A percentile compares a stretch with the other conserved stretches of the same genome.
Evolutionary conservation across 345 rosid genomes (phyloP).

Genomic region (Eucalyptus pauciflora): DNA sequence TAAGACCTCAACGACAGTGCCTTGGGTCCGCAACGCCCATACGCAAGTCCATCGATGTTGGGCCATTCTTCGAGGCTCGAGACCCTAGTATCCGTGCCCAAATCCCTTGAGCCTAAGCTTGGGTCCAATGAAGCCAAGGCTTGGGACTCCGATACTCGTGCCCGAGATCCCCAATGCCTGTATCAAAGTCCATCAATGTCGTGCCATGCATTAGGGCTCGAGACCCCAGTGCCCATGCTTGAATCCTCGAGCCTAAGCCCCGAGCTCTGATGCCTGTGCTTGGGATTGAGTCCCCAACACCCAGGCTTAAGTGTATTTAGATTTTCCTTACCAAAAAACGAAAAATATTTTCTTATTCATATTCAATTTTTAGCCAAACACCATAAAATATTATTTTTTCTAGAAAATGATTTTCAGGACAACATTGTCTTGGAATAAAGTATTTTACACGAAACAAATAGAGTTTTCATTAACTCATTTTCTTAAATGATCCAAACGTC

Average conservation of each 20-base stretch:
- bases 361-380: too few relatives aligned
- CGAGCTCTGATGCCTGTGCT: rapidly evolving
- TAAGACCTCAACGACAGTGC: too few relatives aligned
- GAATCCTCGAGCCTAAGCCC: background rate
- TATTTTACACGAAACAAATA: too few relatives aligned
- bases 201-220: background rate
- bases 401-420: too few relatives aligned
- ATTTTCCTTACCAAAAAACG: background rate
- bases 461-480: background rate
- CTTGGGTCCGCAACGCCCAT: too few relatives aligned
- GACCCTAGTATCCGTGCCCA: background rate
- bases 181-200: background rate
- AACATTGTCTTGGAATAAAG: too few relatives aligned
- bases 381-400: rapidly evolving
- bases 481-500: too few relatives aligned
- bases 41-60: too few relatives aligned
- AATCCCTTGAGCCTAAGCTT: too few relatives aligned
- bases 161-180: rapidly evolving
- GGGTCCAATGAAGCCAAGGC: too few relatives aligned
- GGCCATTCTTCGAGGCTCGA: too few relatives aligned
- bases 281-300: background rate
- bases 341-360: too few relatives aligned
- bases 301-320: background rate
- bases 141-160: rapidly evolving
- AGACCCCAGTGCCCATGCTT: background rate